Base-by-base conservation (phyloP, 2,329 filamentous ascomycete species). In the Blastomyces emzantsi region DNA sequence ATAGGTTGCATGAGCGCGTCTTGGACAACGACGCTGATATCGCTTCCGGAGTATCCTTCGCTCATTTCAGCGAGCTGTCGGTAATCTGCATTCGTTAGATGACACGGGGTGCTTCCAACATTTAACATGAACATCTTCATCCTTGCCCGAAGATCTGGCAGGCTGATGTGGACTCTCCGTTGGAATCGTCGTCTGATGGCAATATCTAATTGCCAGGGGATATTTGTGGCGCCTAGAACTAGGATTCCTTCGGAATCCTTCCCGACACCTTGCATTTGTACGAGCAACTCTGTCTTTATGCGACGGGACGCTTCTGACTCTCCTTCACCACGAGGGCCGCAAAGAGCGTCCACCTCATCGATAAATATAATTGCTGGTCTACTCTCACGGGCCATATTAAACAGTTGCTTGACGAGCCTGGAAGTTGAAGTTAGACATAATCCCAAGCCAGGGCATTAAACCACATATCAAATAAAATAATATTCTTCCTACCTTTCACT, bases 341-440 rank as follows among this genome's bases (percentile, higher is more conserved):
- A 97, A 1, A 99, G 87, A 5, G 94, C 94, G 75, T 99, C 94
- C 67, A 97, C 92, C 77, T 97, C 93, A 75, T 97, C 93, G 73
- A 97, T 97, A 79, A 97, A 97, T 76, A 97, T 97, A 74, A 99
- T 97, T 1, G 92, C 94, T 0, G 94, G 94, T 71, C 94, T 96
- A 77, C 97, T 97, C 75, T 99, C 94, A 75, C 95, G 88, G 0
- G 94, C 94, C 90, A 99, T 97, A 70, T 89, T 91, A 80, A 99
- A 99, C 13, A 99, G 84, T 67, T 96, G 90, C 74, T 97, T 97
- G 64, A 99, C 94, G 70, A 99, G 84, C 72, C 92, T 95, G 58
- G 25, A 41, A 17, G 13, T 56, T 25, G 15, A 30, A 25, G 49
- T 62, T 62, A 62, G 60, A 54, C n/a, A 17, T 39, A 25, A 52